Percentiles rank a stretch among this genome's conserved stretches.
These are phyloP conservation scores for Quercus glauca DNA, from an alignment of 306 rosid genomes.

Conservation along the genomic window DNA sequence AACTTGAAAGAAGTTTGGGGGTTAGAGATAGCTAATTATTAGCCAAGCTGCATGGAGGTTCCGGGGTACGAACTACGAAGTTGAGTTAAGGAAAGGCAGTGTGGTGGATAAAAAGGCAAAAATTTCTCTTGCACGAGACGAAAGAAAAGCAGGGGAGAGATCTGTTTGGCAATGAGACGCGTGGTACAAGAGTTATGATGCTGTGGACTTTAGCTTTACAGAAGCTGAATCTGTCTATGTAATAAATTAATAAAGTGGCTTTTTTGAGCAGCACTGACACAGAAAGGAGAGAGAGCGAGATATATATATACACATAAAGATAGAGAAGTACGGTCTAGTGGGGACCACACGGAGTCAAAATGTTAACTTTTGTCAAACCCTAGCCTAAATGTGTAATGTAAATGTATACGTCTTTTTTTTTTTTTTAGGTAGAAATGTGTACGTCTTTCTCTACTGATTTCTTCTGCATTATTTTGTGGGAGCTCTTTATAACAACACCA, in stretches of 20 bases:
- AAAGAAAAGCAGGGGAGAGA: background rate
- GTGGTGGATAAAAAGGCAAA: background rate
- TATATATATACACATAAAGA: too few species aligned
- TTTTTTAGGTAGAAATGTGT: too few species aligned
- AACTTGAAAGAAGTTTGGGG: too few species aligned
- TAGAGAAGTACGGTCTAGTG: slow-evolving; percentile 12
- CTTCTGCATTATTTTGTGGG: too few species aligned
- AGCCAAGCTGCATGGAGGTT: too few species aligned
- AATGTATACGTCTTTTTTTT: too few species aligned
- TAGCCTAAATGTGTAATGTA: too few species aligned
- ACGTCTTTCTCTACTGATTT: too few species aligned
- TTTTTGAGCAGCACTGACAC: slow-evolving; percentile 1
- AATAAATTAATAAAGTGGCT: slow-evolving; percentile 65
- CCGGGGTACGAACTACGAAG: too few species aligned
- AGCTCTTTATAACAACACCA: too few species aligned
- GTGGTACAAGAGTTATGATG: slow-evolving; percentile 35
- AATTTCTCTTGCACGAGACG: slow-evolving; percentile 7
- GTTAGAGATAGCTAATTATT: too few species aligned
- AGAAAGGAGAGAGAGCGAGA: too few species aligned
- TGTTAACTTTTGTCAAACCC: background rate
- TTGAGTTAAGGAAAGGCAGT: background rate
- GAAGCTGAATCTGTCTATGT: slow-evolving; percentile 17
- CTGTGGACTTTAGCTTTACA: slow-evolving; percentile 15
- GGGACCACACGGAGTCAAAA: slow-evolving; percentile 44
- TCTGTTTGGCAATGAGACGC: slow-evolving; percentile 38